Evolutionary conservation across 192 early-diverging fungal species (phyloP).

Genomic region (Nowakowskiella sp.): DNA sequence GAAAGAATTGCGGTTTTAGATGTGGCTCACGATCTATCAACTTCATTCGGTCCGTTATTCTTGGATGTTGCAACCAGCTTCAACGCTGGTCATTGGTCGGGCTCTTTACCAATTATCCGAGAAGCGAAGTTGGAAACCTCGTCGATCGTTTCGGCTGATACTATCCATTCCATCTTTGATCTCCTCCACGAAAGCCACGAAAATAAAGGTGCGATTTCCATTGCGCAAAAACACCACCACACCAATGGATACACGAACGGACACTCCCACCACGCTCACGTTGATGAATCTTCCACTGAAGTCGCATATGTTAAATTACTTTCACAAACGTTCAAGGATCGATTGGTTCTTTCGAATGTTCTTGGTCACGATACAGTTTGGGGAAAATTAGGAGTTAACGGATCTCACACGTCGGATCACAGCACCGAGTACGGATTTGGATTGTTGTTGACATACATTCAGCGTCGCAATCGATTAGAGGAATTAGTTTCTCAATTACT

Average conservation of each 20-base stretch:
- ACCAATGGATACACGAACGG: constrained; percentile 18
- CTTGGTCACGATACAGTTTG: constrained; percentile 61
- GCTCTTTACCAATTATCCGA: constrained; percentile 21
- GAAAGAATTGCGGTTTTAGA: not conserved
- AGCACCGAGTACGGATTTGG: constrained; percentile 87
- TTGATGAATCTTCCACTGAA: constrained; percentile 12
- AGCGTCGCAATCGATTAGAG: constrained; percentile 58
- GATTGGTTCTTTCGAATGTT: constrained; percentile 75
- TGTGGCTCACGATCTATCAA: constrained; percentile 52
- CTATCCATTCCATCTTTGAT: constrained; percentile 18
- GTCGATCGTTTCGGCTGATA: not conserved
- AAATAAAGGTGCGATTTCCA: constrained; percentile 18
- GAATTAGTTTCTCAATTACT: constrained; percentile 51
- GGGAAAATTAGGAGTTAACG: constrained; percentile 31
- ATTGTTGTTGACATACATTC: constrained; percentile 56
- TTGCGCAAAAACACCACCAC: constrained; percentile 5
- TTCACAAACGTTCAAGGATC: constrained; percentile 65
- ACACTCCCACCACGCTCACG: constrained; percentile 16
- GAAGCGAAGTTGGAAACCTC: constrained; percentile 10
- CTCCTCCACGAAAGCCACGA: constrained; percentile 43
- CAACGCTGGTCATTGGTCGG: constrained; percentile 48
- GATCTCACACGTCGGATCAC: constrained; percentile 8
- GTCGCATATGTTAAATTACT: constrained; percentile 66
- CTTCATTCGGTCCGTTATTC: constrained; percentile 73
- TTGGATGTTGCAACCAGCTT: constrained; percentile 72